Percentiles rank a stretch among this genome's conserved stretches.
phyloP scores from a whole-genome alignment of 2,329 filamentous ascomycete species.

The Pezizomycotina sp. region DNA sequence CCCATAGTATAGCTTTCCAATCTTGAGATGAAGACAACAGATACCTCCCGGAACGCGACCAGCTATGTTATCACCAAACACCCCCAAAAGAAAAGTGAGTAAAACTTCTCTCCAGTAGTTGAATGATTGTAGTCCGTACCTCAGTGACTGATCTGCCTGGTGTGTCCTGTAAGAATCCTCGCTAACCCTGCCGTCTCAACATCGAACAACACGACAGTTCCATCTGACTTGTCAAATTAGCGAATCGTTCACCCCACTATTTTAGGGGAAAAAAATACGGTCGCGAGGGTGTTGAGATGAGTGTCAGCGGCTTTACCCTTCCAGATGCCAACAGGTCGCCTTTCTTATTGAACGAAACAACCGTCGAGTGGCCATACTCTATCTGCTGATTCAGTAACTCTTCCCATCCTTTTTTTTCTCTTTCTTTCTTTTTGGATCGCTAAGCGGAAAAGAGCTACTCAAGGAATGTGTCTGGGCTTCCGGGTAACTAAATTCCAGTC shows the following conservation, averaged over 20 bases:
- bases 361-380: constrained; percentile 50
- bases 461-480: too few species aligned
- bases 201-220: constrained; percentile 89
- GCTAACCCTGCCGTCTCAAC: constrained; percentile 95
- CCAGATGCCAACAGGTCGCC: constrained; percentile 92
- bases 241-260: constrained; percentile 1
- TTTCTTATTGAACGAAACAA: constrained; percentile 74
- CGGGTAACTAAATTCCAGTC: constrained; percentile 24
- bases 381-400: too few species aligned
- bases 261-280: not conserved
- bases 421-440: too few species aligned
- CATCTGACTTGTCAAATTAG: constrained; percentile 39
- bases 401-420: too few species aligned
- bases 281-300: constrained; percentile 6
- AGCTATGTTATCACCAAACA: constrained; percentile 40
- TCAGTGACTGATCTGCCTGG: constrained; percentile 72
- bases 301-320: constrained; percentile 51
- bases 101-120: not conserved
- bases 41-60: constrained; percentile 83
- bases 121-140: constrained; percentile 1
- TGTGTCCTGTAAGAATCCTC: constrained; percentile 83
- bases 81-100: not conserved
- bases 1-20: constrained; percentile 94
- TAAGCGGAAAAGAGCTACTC: too few species aligned
- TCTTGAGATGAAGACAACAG: constrained; percentile 85